Conservation (phyloP, 1,284 basidiomycete genomes). For the Lignosus rhinocerotis region DNA sequence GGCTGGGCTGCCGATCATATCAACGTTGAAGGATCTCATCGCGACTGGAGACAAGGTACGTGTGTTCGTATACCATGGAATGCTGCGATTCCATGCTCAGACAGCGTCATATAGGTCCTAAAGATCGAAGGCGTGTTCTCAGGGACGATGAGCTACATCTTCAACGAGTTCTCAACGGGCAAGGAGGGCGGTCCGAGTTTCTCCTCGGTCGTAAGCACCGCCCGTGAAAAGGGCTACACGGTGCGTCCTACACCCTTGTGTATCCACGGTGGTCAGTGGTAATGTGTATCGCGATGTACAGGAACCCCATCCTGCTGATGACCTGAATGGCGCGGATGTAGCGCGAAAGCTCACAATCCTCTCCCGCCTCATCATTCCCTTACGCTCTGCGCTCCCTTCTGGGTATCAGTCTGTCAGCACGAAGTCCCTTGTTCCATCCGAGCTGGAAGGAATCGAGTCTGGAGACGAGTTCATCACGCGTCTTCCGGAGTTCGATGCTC, state of each 20-base stretch:
- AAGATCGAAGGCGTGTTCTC: slow-evolving; percentile 90
- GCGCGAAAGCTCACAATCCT: slow-evolving; percentile 97
- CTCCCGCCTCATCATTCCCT: slow-evolving; percentile 69
- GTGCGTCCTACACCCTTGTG: slow-evolving; percentile 43
- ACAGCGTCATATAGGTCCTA: slow-evolving; percentile 47
- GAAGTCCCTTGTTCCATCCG: slow-evolving; percentile 82
- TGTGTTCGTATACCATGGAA: not conserved
- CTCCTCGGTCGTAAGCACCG: slow-evolving; percentile 86
- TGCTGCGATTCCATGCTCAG: not conserved
- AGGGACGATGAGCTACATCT: slow-evolving; percentile 98
- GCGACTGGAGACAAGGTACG: slow-evolving; percentile 87
- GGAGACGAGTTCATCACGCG: slow-evolving; percentile 84
- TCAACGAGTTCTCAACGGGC: slow-evolving; percentile 90
- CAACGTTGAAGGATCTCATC: slow-evolving; percentile 89
- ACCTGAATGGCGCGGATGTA: slow-evolving; percentile 95
- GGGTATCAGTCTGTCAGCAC: slow-evolving; percentile 85
- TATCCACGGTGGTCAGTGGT: not conserved
- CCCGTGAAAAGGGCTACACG: slow-evolving; percentile 94
- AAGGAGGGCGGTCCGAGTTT: slow-evolving; percentile 66
- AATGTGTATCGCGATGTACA: slow-evolving; percentile 32
- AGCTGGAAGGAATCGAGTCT: slow-evolving; percentile 64
- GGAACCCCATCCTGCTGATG: slow-evolving; percentile 98
- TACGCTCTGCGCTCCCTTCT: slow-evolving; percentile 56
- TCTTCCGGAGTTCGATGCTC: slow-evolving; percentile 83
- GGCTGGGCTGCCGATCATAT: slow-evolving; percentile 91